phyloP scores from a whole-genome alignment of 441 rosid genomes.

The Theobroma grandiflorum region DNA sequence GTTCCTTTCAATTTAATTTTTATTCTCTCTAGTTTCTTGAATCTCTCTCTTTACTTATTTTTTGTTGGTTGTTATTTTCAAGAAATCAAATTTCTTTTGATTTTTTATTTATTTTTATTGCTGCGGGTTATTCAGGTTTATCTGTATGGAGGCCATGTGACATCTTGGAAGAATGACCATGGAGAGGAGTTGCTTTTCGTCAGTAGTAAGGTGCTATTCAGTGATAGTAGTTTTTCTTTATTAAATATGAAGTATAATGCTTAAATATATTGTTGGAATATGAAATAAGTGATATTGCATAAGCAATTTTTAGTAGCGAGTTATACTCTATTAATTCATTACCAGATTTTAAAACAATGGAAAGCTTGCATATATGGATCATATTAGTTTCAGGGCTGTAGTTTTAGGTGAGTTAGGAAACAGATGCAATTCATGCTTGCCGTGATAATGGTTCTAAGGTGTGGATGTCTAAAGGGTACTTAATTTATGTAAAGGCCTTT shows the following conservation, averaged over 20 bases:
- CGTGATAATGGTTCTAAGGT: too few relatives aligned
- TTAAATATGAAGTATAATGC: not conserved
- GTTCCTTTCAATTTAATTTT: not conserved
- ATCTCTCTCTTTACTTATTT: not conserved
- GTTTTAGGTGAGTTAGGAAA: too few relatives aligned
- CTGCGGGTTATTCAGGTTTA: constrained; percentile 52
- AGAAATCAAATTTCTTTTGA: not conserved
- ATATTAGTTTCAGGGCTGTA: too few relatives aligned
- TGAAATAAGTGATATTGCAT: not conserved
- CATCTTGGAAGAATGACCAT: constrained; percentile 79
- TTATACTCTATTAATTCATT: not conserved
- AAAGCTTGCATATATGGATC: not conserved
- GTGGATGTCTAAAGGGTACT: too few relatives aligned
- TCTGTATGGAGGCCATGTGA: constrained; percentile 73
- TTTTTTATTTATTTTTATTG: not conserved
- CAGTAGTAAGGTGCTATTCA: constrained; percentile 63
- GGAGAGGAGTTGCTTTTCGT: constrained; percentile 75
- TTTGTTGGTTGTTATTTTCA: not conserved
- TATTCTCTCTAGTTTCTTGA: not conserved
- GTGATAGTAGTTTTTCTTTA: not conserved
- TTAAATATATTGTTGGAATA: not conserved
- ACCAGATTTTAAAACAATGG: not conserved
- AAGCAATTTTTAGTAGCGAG: not conserved
- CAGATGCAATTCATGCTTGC: too few relatives aligned
- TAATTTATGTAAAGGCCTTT: too few relatives aligned